Conservation (phyloP, 352 stramenopile species). For the Phytophthora cryptogea region DNA sequence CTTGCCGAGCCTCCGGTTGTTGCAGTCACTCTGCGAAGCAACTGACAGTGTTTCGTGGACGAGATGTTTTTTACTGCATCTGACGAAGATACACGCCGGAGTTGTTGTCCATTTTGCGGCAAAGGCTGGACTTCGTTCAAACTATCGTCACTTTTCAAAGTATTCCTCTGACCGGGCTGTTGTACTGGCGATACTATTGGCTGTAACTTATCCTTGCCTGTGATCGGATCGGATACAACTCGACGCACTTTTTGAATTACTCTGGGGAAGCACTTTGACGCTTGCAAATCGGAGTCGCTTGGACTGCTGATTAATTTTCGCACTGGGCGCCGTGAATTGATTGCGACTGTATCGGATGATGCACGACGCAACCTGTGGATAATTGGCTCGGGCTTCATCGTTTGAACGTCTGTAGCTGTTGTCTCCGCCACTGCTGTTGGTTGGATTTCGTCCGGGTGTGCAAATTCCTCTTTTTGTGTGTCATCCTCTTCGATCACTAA, state of each 20-base stretch:
- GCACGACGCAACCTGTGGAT: neutral
- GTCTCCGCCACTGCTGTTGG: neutral
- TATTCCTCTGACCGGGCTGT: neutral
- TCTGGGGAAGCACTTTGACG: neutral
- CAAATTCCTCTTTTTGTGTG: slow-evolving; percentile 1
- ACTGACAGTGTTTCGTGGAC: neutral
- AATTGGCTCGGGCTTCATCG: neutral
- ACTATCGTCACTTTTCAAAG: neutral
- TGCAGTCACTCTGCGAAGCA: slow-evolving; percentile 3
- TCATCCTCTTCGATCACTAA: slow-evolving; percentile 13
- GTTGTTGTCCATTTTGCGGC: neutral
- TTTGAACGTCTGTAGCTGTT: neutral
- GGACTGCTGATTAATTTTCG: neutral
- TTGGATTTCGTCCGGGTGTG: neutral
- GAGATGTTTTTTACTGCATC: neutral
- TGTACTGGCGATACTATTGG: neutral
- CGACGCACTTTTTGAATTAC: slow-evolving; percentile 1
- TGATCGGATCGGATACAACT: slow-evolving; percentile 1
- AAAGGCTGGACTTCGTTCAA: neutral
- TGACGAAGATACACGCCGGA: slow-evolving; percentile 3
- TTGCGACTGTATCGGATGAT: slow-evolving; percentile 7
- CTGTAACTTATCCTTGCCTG: neutral
- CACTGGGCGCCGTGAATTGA: neutral
- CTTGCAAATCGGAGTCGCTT: neutral
- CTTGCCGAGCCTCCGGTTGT: neutral